Percentiles rank a stretch among this genome's conserved stretches.
phyloP scores from a whole-genome alignment of 495 filamentous ascomycete species.

The Daldinia caldariorum region DNA sequence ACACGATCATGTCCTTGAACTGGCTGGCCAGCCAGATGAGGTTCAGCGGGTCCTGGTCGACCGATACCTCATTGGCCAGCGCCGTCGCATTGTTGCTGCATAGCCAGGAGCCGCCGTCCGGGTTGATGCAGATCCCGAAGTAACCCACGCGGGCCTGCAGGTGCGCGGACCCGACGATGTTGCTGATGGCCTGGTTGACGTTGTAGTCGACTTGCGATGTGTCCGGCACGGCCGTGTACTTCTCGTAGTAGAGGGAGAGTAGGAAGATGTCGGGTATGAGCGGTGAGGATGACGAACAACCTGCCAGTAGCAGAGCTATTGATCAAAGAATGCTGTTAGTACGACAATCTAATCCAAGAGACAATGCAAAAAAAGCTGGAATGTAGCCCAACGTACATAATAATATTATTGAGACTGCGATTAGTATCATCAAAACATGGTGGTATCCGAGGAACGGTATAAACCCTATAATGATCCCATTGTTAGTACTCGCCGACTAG shows the following conservation, averaged over 20 bases:
- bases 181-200: conserved; percentile 76
- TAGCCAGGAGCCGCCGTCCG: conserved; percentile 74
- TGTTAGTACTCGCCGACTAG: conserved; percentile 33
- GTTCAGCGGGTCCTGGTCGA: conserved; percentile 82
- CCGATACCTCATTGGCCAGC: conserved; percentile 71
- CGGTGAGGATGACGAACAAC: conserved; percentile 80
- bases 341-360: not conserved
- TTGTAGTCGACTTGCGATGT: conserved; percentile 86
- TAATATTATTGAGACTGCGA: conserved; percentile 92
- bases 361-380: not conserved
- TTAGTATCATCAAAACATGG: conserved; percentile 97
- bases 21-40: conserved; percentile 81
- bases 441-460: conserved; percentile 98
- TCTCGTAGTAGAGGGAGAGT: conserved; percentile 77
- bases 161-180: conserved; percentile 73
- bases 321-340: conserved; percentile 31
- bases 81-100: conserved; percentile 82
- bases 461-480: conserved; percentile 65
- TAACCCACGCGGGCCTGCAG: conserved; percentile 72
- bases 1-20: conserved; percentile 85
- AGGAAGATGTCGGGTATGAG: conserved; percentile 83
- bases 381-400: conserved; percentile 74
- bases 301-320: conserved; percentile 78
- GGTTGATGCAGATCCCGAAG: conserved; percentile 77
- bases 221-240: conserved; percentile 70